Evolutionary conservation across 2,329 filamentous ascomycete genomes (phyloP), one percentile per base, ranked within the genome.

Genomic region (Penicillium sp.): DNA sequence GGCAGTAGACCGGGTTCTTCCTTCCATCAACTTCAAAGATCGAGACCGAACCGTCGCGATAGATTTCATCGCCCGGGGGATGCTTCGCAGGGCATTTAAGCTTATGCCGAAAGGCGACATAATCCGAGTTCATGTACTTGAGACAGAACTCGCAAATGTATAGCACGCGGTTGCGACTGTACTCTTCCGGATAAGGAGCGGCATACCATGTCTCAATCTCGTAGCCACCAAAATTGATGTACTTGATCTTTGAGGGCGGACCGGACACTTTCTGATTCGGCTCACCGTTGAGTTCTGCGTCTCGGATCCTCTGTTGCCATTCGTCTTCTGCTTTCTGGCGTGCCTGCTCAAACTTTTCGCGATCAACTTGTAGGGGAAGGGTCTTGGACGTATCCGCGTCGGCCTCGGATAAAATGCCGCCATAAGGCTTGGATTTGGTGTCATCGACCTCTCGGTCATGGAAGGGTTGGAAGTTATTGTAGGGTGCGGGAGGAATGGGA

Each of bases 161-260:
- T n/a, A 98, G 79, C 29, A 95, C 87, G 24, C 88, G 85, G 65
- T 98, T 97, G 54, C 91, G 84, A 67, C 89, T 97, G 74, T 98
- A 98, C 70, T 98, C 93, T 66, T 96, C 93, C 0, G 93, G 93
- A 65, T 98, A 98, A 10, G 93, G 94, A 31, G 93, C 93, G 24
- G 93, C 91, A 70, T 98, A 96, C 90, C 93, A 97, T 3, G 93
- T 98, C 66, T 98, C 93, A 59, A 98, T 98, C 68, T 98, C 93
- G 77, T 86, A 94, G 42, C 89, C 89, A 37, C 93, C 93, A 71
- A 98, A 97, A 61, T 95, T 93, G 72, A 98, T 95, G 70, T 90
- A 96, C 68, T 97, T 94, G 66, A 98, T 97, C 70, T 96, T 93
- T 67, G 90, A 97, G 4, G 89, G 87, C 23, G 89, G 88, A 0